Base-by-base conservation (phyloP, 2,329 filamentous ascomycete species). In the Cercospora sojina region DNA sequence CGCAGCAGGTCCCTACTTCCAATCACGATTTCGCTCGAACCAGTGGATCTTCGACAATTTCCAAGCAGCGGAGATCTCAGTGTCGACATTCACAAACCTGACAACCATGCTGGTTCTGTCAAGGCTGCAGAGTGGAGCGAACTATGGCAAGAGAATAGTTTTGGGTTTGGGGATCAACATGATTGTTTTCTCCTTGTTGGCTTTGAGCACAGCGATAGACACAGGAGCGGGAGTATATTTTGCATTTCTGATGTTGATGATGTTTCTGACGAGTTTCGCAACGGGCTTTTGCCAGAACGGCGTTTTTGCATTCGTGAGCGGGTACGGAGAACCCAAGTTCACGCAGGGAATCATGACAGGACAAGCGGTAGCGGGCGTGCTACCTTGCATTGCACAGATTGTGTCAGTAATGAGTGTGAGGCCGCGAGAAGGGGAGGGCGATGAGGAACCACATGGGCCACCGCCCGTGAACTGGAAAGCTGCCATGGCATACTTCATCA, bases 261-360 rank as follows among this genome's bases (percentile, higher is more conserved):
- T 97, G 4, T 89, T 91, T 68, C 81, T 83, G n/a, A 87, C 93
- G 0, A 91, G 92, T 70, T 83, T 90, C 75, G 93, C 92, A 0
- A 91, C 93, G 0, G 93, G 91, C 0, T 83, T 97, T 59, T 91
- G 93, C 71, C 95, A 98, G 80, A 98, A 98, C 78, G 95, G 95
- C 18, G 88, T 95, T 10, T 97, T 97, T 77, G 92, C 95, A 2
- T 98, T 93, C 76, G 93, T 92, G 3, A 88, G 91, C 3, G 90
- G 91, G 61, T 98, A 97, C 75, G 92, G 90, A 38, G 84, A 91
- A 60, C 87, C 90, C 20, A 91, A 95, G 78, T 99, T 98, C 78
- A 97, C 92, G 64, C 94, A 98, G 79, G 94, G 90, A 25, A 93
- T 98, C 78, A 98, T 99, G 93, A 89, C 90, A 3, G 95, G 95